These are phyloP conservation scores for Stagonosporopsis chrysanthemi DNA, from an alignment of 2,329 filamentous ascomycete genomes.

Conservation along the genomic window DNA sequence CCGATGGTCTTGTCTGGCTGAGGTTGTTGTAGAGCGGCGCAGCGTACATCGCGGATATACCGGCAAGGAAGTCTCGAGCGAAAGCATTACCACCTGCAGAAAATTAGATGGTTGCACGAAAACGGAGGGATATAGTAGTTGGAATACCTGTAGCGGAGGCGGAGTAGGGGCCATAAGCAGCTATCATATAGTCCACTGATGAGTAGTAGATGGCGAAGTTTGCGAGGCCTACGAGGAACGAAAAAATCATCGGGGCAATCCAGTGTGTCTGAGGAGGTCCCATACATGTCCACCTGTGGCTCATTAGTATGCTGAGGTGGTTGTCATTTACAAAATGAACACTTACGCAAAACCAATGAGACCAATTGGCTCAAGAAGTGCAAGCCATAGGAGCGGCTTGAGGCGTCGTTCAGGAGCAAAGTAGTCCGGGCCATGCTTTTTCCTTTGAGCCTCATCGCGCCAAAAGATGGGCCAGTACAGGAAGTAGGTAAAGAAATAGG, in stretches of 20 bases:
- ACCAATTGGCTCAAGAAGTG: conserved; percentile 68
- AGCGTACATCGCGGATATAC: conserved; percentile 72
- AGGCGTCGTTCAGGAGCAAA: conserved; percentile 68
- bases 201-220: conserved; percentile 76
- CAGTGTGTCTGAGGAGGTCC: conserved; percentile 68
- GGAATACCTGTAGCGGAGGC: conserved; percentile 68
- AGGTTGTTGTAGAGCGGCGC: conserved; percentile 61
- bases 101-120: conserved; percentile 68
- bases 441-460: conserved; percentile 51
- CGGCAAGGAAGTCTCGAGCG: conserved; percentile 75
- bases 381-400: conserved; percentile 67
- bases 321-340: not conserved
- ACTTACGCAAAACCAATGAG: conserved; percentile 68
- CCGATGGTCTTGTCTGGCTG: conserved; percentile 50
- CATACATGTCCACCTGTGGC: conserved; percentile 63
- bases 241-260: conserved; percentile 72
- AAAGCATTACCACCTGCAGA: conserved; percentile 72
- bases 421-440: conserved; percentile 52
- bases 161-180: conserved; percentile 74
- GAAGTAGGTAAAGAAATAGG: conserved; percentile 69
- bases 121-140: conserved; percentile 60
- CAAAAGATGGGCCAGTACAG: conserved; percentile 62
- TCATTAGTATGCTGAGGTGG: not conserved
- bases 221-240: conserved; percentile 72
- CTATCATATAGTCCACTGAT: conserved; percentile 80